Conservation (phyloP, 1,284 basidiomycete genomes). For the Boletus mariae region DNA sequence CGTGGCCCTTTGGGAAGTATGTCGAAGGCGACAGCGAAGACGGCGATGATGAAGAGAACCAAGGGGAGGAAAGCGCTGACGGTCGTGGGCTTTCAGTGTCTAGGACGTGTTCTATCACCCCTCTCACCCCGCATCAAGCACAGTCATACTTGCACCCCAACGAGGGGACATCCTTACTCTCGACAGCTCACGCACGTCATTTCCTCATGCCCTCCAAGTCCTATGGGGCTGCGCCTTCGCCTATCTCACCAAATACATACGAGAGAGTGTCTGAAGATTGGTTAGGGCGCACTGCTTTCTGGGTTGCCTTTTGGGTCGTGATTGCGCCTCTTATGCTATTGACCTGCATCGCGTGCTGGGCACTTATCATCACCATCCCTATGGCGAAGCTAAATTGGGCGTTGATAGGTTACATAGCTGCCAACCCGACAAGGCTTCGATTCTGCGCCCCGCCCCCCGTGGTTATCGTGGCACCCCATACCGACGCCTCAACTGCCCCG, state of each 20-base stretch:
- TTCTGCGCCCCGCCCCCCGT: slow-evolving; percentile 79
- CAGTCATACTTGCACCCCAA: slow-evolving; percentile 28
- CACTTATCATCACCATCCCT: slow-evolving; percentile 88
- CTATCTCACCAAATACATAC: slow-evolving; percentile 35
- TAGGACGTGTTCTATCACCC: slow-evolving; percentile 36
- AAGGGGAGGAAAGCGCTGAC: slow-evolving; percentile 28
- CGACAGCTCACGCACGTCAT: slow-evolving; percentile 28
- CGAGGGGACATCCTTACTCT: slow-evolving; percentile 44
- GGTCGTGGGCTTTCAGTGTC: slow-evolving; percentile 29
- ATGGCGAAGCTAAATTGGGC: slow-evolving; percentile 99
- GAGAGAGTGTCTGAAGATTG: slow-evolving; percentile 42
- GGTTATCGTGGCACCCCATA: slow-evolving; percentile 46
- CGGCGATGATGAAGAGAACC: slow-evolving; percentile 43
- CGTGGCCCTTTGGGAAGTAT: slow-evolving; percentile 99
- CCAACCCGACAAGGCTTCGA: slow-evolving; percentile 81
- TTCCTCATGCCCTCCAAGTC: slow-evolving; percentile 47
- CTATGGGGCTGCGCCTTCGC: slow-evolving; percentile 55
- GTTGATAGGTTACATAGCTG: slow-evolving; percentile 80
- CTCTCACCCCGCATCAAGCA: slow-evolving; percentile 28
- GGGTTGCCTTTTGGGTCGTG: slow-evolving; percentile 69
- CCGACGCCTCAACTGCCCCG: slow-evolving; percentile 21
- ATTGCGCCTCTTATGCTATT: slow-evolving; percentile 87
- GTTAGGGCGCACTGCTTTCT: slow-evolving; percentile 77
- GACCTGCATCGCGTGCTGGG: slow-evolving; percentile 91
- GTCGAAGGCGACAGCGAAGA: slow-evolving; percentile 80